Conservation (phyloP, 2,329 filamentous ascomycete species). For the Cladophialophora immunda region DNA sequence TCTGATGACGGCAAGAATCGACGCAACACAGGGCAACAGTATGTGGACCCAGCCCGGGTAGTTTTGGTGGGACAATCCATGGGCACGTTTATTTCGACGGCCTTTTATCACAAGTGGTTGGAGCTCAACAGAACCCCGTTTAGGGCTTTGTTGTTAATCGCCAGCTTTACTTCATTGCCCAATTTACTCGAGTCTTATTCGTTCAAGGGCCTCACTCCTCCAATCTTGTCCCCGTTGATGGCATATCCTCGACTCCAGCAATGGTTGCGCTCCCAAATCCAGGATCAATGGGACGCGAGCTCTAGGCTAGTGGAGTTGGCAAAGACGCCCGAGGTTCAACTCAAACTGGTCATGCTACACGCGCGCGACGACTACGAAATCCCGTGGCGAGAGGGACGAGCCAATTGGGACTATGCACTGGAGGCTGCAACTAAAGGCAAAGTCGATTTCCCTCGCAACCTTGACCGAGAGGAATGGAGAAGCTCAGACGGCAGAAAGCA, state of each 20-base stretch:
- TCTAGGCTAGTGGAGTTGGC: conserved; percentile 68
- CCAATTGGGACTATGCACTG: conserved; percentile 50
- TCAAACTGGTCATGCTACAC: conserved; percentile 79
- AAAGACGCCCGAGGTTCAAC: conserved; percentile 59
- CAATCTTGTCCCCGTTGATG: conserved; percentile 76
- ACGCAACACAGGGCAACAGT: conserved; percentile 30
- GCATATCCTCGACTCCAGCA: conserved; percentile 71
- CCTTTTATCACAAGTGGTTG: conserved; percentile 58
- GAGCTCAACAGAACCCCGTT: conserved; percentile 68
- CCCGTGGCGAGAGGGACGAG: conserved; percentile 65
- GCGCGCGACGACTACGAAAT: conserved; percentile 85
- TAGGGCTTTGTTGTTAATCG: conserved; percentile 80
- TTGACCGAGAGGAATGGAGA: conserved; percentile 35
- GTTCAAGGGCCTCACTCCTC: conserved; percentile 77
- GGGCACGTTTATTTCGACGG: conserved; percentile 83
- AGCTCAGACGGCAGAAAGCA: conserved; percentile 47
- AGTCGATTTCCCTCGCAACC: conserved; percentile 25
- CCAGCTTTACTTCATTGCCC: conserved; percentile 78
- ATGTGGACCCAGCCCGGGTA: conserved; percentile 75
- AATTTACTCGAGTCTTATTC: conserved; percentile 79
- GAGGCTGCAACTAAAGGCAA: conserved; percentile 37
- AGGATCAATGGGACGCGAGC: conserved; percentile 84
- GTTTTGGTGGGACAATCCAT: conserved; percentile 86
- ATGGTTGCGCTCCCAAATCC: conserved; percentile 68
- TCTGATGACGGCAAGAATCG: not conserved